phyloP scores from a whole-genome alignment of 805 yeast species.

The Wickerhamiella sergipiensis region DNA sequence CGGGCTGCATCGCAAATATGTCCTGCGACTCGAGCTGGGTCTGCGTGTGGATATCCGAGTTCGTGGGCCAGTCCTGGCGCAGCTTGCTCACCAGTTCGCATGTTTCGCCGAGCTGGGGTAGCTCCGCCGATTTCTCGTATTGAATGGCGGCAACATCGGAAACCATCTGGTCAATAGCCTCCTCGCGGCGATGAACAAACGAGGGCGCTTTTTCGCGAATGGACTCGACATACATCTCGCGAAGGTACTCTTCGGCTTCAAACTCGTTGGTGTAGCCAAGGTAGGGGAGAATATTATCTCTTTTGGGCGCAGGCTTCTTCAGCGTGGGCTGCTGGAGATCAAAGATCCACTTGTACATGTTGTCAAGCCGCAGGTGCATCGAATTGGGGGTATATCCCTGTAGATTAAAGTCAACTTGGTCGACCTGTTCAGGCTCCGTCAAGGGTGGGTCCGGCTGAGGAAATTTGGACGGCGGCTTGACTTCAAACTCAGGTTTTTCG shows the following conservation, averaged over 20 bases:
- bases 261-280: conserved; percentile 6
- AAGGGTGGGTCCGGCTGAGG: conserved; percentile 6
- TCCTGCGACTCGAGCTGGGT: background rate
- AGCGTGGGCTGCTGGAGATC: conserved; percentile 3
- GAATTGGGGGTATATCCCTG: background rate
- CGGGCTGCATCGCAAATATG: background rate
- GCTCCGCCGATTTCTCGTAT: background rate
- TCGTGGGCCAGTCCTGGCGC: background rate
- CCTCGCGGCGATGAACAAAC: conserved; percentile 9
- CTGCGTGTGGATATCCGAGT: background rate
- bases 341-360: conserved; percentile 6
- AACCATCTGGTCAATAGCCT: conserved; percentile 11
- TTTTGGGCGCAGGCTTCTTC: background rate
- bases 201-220: conserved; percentile 3
- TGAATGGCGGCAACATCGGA: conserved; percentile 6
- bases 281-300: background rate
- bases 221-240: conserved; percentile 18
- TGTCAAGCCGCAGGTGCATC: conserved; percentile 5
- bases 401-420: conserved; percentile 6
- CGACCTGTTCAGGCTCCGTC: background rate
- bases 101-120: background rate
- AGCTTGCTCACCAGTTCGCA: background rate
- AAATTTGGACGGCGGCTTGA: background rate
- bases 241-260: conserved; percentile 9
- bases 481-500: background rate